Conservation (phyloP, 2,329 filamentous ascomycete genomes). For the Drechmeria coniospora region DNA sequence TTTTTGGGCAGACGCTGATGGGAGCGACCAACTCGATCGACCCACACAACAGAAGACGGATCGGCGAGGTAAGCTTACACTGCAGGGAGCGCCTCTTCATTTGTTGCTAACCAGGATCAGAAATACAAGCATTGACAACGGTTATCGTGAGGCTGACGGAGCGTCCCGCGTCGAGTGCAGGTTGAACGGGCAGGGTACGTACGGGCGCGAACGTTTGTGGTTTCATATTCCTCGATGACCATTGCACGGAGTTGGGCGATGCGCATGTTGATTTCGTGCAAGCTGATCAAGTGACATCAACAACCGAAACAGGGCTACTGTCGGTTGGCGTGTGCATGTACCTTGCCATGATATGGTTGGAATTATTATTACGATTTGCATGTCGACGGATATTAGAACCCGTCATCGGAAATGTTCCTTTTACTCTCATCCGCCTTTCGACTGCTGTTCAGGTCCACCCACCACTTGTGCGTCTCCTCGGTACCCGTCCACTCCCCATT, state of each 20-base stretch:
- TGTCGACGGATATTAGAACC: slow-evolving; percentile 7
- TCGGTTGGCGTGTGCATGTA: too few relatives aligned
- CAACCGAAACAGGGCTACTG: too few relatives aligned
- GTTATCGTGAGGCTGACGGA: background rate
- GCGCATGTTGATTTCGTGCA: too few relatives aligned
- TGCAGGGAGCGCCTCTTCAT: too few relatives aligned
- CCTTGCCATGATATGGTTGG: too few relatives aligned
- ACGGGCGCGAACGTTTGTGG: too few relatives aligned
- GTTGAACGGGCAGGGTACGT: too few relatives aligned
- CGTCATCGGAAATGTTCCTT: slow-evolving; percentile 18
- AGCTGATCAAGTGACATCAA: too few relatives aligned
- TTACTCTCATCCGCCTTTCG: slow-evolving; percentile 25
- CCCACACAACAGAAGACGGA: slow-evolving; percentile 60
- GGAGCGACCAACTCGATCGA: slow-evolving; percentile 89
- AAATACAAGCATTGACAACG: slow-evolving; percentile 31
- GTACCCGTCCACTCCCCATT: slow-evolving; percentile 26
- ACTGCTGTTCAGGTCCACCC: slow-evolving; percentile 32
- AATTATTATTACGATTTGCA: background rate
- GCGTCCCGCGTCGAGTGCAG: too few relatives aligned
- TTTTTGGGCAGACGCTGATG: slow-evolving; percentile 74
- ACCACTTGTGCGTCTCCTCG: slow-evolving; percentile 39
- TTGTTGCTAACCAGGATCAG: slow-evolving; percentile 13
- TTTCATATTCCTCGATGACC: too few relatives aligned
- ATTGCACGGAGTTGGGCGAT: too few relatives aligned
- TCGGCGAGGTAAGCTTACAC: slow-evolving; percentile 71